These are phyloP conservation scores for Neurospora sp. DNA, from an alignment of 495 filamentous ascomycete species.

Conservation along the genomic window DNA sequence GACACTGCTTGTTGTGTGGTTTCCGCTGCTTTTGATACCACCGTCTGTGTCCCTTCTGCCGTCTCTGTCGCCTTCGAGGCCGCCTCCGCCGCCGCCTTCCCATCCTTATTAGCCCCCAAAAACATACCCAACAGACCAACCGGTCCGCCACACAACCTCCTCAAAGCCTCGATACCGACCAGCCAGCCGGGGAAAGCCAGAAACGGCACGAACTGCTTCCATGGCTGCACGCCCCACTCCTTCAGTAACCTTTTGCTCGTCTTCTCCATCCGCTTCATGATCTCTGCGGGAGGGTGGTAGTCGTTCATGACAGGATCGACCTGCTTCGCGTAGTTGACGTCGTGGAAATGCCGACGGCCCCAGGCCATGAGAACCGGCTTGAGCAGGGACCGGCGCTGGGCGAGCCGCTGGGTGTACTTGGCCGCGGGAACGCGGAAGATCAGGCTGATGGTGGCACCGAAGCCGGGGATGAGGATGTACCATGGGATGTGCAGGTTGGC, in stretches of 20 bases:
- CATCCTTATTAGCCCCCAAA: conserved; percentile 5
- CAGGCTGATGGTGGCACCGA: conserved; percentile 53
- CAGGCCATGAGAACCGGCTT: conserved; percentile 42
- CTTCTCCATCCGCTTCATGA: conserved; percentile 5
- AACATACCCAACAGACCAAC: conserved; percentile 41
- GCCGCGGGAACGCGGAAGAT: conserved; percentile 48
- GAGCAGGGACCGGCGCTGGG: conserved; percentile 34
- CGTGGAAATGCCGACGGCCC: conserved; percentile 21
- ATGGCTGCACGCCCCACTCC: conserved; percentile 38
- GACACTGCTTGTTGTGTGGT: background rate
- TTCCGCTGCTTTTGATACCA: background rate
- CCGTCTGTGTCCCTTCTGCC: background rate
- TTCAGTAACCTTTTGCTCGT: conserved; percentile 30
- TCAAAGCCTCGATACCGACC: conserved; percentile 52
- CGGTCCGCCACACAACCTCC: conserved; percentile 50
- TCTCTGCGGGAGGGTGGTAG: background rate
- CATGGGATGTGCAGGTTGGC: conserved; percentile 51
- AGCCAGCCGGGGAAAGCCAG: conserved; percentile 57
- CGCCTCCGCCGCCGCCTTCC: background rate
- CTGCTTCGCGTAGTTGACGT: conserved; percentile 13
- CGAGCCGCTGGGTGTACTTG: conserved; percentile 37
- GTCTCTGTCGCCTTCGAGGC: background rate
- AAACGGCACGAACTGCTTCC: conserved; percentile 33
- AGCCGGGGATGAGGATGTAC: conserved; percentile 58
- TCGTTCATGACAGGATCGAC: background rate